These are phyloP conservation scores for Alopecurus myosuroides DNA, from an alignment of 176 grass and related monocot species.

Conservation along the genomic window DNA sequence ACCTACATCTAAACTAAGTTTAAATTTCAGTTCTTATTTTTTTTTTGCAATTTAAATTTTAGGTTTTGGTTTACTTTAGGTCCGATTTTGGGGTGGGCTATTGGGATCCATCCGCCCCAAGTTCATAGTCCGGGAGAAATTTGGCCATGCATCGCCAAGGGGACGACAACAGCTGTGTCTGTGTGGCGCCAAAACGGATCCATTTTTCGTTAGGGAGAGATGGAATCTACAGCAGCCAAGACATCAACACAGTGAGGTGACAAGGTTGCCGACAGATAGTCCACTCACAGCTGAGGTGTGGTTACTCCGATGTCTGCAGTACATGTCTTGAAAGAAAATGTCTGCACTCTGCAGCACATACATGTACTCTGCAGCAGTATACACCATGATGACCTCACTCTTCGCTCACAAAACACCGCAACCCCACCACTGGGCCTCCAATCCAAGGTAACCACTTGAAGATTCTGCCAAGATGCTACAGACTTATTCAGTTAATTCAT, in stretches of 20 bases:
- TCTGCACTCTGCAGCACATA: background rate
- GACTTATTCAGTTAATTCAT: background rate
- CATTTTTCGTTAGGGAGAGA: background rate
- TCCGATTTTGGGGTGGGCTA: too few relatives aligned
- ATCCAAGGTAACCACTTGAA: background rate
- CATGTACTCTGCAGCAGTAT: background rate
- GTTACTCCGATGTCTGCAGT: constrained; percentile 14
- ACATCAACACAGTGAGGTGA: background rate
- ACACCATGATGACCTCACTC: constrained; percentile 20
- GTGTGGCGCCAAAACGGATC: constrained; percentile 18
- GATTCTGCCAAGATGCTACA: background rate
- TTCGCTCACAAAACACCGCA: background rate
- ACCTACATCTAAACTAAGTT: too few relatives aligned
- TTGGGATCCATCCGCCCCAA: too few relatives aligned
- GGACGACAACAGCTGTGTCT: background rate
- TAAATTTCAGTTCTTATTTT: too few relatives aligned
- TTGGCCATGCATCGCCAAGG: background rate
- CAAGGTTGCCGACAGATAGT: constrained; percentile 35
- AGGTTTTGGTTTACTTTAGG: too few relatives aligned
- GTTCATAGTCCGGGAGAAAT: too few relatives aligned
- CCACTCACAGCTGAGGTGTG: constrained; percentile 33
- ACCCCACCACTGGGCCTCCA: background rate
- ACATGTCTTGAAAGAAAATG: background rate
- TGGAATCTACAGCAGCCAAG: constrained; percentile 12
- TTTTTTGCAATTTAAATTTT: too few relatives aligned